Percentiles rank a stretch among this genome's conserved stretches.
Conservation (phyloP, 495 filamentous ascomycete genomes). For the Neurospora sp. region DNA sequence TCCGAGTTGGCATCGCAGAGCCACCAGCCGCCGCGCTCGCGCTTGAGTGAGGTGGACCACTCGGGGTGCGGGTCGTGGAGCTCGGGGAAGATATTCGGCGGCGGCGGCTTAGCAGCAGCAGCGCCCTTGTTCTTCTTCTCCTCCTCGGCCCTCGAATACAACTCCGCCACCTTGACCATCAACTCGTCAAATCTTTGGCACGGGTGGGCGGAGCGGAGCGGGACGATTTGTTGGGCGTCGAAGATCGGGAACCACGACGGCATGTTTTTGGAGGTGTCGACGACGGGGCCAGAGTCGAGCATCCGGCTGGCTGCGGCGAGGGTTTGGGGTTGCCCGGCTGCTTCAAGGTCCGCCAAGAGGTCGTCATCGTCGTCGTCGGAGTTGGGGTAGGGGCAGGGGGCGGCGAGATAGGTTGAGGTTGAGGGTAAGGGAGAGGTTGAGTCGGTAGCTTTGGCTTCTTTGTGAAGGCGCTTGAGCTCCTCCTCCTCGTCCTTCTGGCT, state of each 20-base stretch:
- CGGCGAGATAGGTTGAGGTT: too few species aligned
- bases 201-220: conserved; percentile 2
- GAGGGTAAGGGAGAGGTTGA: too few species aligned
- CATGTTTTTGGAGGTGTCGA: background rate
- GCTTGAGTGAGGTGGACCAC: conserved; percentile 21
- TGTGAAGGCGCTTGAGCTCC: background rate
- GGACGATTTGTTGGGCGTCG: conserved; percentile 5
- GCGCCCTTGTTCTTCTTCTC: background rate
- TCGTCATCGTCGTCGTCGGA: background rate
- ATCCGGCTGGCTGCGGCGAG: background rate
- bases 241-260: conserved; percentile 26
- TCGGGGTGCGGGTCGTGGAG: conserved; percentile 22
- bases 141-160: conserved; percentile 1
- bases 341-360: background rate
- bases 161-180: background rate
- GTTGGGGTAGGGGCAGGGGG: too few species aligned
- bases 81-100: conserved; percentile 9
- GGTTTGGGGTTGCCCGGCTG: background rate
- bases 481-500: background rate
- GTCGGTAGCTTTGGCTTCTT: background rate
- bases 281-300: background rate
- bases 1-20: conserved; percentile 9
- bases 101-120: conserved; percentile 3
- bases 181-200: conserved; percentile 7
- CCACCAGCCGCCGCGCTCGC: conserved; percentile 29